phyloP scores from a whole-genome alignment of 2,329 filamentous ascomycete genomes.

The Hymenoscyphus repandus region DNA sequence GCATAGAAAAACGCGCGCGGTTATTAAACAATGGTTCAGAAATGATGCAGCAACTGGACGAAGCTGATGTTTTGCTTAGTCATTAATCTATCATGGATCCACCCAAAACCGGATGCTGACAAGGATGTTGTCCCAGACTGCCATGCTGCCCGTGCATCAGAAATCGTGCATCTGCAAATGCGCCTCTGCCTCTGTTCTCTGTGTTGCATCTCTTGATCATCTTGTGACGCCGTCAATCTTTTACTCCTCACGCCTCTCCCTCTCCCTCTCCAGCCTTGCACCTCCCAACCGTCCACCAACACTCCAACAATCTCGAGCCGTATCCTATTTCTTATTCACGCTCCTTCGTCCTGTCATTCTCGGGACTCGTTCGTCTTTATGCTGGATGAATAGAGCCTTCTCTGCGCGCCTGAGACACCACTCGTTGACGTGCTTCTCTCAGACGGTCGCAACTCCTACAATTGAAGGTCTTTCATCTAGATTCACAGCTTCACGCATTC shows the following conservation, averaged over 20 bases:
- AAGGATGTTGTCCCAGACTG: neutral
- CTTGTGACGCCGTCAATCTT: neutral
- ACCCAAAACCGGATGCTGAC: neutral
- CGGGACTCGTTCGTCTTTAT: slow-evolving; percentile 6
- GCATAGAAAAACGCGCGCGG: too few species aligned
- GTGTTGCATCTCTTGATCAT: neutral
- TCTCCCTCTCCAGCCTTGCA: neutral
- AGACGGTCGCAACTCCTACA: slow-evolving; percentile 16
- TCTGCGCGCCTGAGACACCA: slow-evolving; percentile 26
- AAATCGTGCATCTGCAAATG: neutral
- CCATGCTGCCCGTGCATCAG: neutral
- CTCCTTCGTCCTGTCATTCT: slow-evolving; percentile 16
- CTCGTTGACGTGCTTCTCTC: slow-evolving; percentile 29
- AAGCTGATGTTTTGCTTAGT: neutral
- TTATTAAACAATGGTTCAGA: too few species aligned
- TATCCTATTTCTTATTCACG: slow-evolving; percentile 11
- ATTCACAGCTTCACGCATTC: neutral
- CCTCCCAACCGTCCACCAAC: neutral
- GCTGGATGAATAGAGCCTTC: slow-evolving; percentile 31
- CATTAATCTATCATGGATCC: neutral
- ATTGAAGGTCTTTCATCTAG: neutral
- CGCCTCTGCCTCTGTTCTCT: neutral
- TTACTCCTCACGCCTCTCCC: neutral
- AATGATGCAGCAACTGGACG: too few species aligned
- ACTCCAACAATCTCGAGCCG: neutral